Percentiles rank a stretch among this genome's conserved stretches.
phyloP scores from a whole-genome alignment of 2,329 filamentous ascomycete genomes.

The Sclerotinia glacialis region DNA sequence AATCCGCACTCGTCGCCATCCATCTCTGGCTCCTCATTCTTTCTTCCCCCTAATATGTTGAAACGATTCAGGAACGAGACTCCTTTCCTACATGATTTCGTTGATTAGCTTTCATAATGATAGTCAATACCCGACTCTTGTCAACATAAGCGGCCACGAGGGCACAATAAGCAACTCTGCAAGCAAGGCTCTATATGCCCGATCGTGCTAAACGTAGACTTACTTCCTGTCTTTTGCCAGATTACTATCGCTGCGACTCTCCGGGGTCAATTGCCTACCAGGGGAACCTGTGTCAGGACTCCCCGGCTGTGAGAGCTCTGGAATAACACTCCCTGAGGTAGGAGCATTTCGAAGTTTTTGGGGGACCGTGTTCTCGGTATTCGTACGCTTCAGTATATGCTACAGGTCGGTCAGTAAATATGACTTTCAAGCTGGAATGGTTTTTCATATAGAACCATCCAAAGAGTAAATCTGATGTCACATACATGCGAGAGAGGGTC shows the following conservation, averaged over 20 bases:
- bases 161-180: slow-evolving; percentile 25
- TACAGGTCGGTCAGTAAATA: slow-evolving; percentile 31
- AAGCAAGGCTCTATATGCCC: slow-evolving; percentile 17
- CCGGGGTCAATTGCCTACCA: slow-evolving; percentile 42
- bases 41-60: slow-evolving; percentile 71
- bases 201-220: slow-evolving; percentile 37
- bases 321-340: slow-evolving; percentile 50
- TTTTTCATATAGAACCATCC: slow-evolving; percentile 1
- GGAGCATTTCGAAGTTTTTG: slow-evolving; percentile 49
- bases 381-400: slow-evolving; percentile 65
- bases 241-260: slow-evolving; percentile 36
- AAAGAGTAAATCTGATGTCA: slow-evolving; percentile 34
- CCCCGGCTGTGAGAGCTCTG: slow-evolving; percentile 30
- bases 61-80: slow-evolving; percentile 85
- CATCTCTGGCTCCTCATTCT: slow-evolving; percentile 57
- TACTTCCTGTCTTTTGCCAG: slow-evolving; percentile 63
- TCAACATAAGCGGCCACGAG: slow-evolving; percentile 1
- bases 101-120: slow-evolving; percentile 14
- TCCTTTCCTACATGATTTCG: slow-evolving; percentile 63
- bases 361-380: slow-evolving; percentile 58
- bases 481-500: slow-evolving; percentile 66
- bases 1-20: slow-evolving; percentile 66
- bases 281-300: slow-evolving; percentile 32
- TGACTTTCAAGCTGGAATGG: neutral
- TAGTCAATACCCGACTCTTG: neutral